phyloP scores from a whole-genome alignment of 768 basidiomycete genomes.

The Agrocybe pediades region DNA sequence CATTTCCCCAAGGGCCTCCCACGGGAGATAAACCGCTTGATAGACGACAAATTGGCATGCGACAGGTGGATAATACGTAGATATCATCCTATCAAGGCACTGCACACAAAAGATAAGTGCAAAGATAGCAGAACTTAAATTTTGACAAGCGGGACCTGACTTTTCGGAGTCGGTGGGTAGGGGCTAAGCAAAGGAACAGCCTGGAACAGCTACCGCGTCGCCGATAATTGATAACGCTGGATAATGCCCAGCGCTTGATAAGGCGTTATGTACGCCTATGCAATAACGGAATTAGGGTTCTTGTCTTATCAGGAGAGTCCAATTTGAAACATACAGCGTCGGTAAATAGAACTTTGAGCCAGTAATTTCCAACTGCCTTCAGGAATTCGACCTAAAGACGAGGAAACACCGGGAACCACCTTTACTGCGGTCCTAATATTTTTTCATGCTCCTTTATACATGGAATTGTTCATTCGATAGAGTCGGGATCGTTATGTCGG shows the following conservation, averaged over 20 bases:
- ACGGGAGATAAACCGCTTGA: conserved; percentile 1
- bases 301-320: not conserved
- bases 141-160: not conserved
- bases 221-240: not conserved
- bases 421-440: no score
- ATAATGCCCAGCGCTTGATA: not conserved
- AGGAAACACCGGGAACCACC: no score
- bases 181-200: not conserved
- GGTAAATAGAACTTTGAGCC: no score
- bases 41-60: not conserved
- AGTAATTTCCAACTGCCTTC: no score
- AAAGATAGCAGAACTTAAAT: not conserved
- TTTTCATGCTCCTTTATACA: no score
- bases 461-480: no score
- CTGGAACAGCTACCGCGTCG: no score
- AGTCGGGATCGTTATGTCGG: no score
- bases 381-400: no score
- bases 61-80: not conserved
- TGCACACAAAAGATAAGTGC: not conserved
- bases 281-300: not conserved
- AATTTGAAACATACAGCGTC: not conserved
- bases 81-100: not conserved
- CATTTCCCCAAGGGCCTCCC: not conserved
- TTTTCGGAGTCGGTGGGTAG: not conserved
- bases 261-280: not conserved